These are phyloP conservation scores for Sugiyamaella grinbergsii DNA, from an alignment of 1,139 yeast genomes.

Conservation along the genomic window DNA sequence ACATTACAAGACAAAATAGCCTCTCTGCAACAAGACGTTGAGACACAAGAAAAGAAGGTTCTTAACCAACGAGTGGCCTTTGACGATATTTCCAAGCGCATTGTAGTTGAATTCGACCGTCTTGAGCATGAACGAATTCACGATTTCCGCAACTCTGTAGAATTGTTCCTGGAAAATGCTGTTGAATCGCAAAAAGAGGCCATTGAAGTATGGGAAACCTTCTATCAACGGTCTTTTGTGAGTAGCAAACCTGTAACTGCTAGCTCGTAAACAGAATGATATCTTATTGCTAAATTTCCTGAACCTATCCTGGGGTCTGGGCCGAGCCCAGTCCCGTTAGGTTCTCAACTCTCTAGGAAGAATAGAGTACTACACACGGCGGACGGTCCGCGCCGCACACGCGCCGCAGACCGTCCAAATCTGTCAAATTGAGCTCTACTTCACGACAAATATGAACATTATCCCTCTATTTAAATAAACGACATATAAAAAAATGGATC, in stretches of 20 bases:
- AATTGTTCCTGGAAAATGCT: constrained; percentile 84
- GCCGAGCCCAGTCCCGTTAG: too few species aligned
- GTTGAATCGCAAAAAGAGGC: constrained; percentile 94
- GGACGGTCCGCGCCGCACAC: background rate
- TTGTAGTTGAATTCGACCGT: constrained; percentile 64
- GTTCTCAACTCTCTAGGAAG: too few species aligned
- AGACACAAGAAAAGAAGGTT: constrained; percentile 59
- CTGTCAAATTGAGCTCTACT: background rate
- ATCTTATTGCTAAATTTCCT: background rate
- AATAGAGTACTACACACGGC: too few species aligned
- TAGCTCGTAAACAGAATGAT: background rate
- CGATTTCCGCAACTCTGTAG: constrained; percentile 89
- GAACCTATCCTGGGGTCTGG: too few species aligned
- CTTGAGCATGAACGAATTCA: constrained; percentile 78
- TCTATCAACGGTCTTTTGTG: constrained; percentile 36
- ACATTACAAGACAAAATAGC: constrained; percentile 66
- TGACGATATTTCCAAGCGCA: constrained; percentile 60
- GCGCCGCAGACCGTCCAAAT: too few species aligned
- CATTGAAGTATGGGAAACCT: constrained; percentile 94
- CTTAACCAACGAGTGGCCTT: constrained; percentile 59
- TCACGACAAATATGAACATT: background rate
- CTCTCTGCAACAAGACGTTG: constrained; percentile 58
- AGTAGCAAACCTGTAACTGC: constrained; percentile 5
- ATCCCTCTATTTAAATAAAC: background rate
- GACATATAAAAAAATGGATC: constrained; percentile 30